Base-by-base conservation (phyloP, 768 basidiomycete genomes). In the Hypholoma fasciculare region DNA sequence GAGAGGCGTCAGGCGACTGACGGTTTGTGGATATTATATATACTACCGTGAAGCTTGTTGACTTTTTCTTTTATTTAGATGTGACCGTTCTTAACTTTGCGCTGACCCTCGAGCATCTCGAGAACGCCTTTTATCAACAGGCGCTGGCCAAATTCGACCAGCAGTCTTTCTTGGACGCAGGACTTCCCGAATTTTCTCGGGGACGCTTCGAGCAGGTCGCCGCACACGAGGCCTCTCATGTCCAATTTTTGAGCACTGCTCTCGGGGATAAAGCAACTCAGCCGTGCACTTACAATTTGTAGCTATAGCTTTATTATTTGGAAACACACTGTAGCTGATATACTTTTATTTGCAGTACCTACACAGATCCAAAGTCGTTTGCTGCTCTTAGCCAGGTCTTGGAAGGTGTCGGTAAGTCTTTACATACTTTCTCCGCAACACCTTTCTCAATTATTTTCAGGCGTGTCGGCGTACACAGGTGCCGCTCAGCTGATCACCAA, bases 241-340 rank as follows among this genome's bases (percentile, higher is more conserved):
- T 87, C 62, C 54, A 63, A 9, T 72, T 76, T 59, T 64, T 77
- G 30, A 64, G 53, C 49, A 47, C 46, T 1, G 70, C 70, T 1
- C 70, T 87, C 34, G 84, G 85, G 1, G 69, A 70, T 51, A 70
- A 75, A 12, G 84, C 86, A 7, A 76, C 79, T 11, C 53, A 81
- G 65, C 75, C 85, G 0, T 89, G 87, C 74, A 73, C 72, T 6
- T 90, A 89, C 69, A 71, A 62, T 56, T 89, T 88, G 82, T 83
- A 59, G 20, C 17, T 23, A 46, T 69, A 30, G 17, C 43, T 53
- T 7, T 17, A 2, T 47, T 23, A 11, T 39, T 42, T 46, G 19
- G 11, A 11, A 16, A n/a, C 7, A 3, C 49, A 7, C 49, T 55
- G 20, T 16, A 17, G 27, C 16, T 4, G 16, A 30, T 7, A 1